phyloP scores from a whole-genome alignment of 2,329 filamentous ascomycete species.

The Aspergillus tamarii region DNA sequence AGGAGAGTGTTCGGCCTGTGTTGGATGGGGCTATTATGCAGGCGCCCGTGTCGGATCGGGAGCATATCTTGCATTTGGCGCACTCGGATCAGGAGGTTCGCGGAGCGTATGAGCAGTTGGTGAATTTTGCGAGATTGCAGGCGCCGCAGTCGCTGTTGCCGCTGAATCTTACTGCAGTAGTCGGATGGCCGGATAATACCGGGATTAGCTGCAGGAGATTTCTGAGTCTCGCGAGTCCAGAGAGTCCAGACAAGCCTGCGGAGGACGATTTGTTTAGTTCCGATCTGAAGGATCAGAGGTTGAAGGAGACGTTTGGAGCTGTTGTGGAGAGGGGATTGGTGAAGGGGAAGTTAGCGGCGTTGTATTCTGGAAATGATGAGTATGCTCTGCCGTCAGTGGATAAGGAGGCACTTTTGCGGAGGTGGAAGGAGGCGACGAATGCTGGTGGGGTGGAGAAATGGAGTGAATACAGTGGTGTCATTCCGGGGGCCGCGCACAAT shows the following conservation, averaged over 20 bases:
- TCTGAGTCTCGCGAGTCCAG: constrained; percentile 57
- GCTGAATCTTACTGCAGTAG: constrained; percentile 34
- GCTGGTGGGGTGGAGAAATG: constrained; percentile 44
- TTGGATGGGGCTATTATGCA: constrained; percentile 80
- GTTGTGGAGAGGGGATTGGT: constrained; percentile 42
- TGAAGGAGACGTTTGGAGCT: constrained; percentile 67
- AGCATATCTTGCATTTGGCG: constrained; percentile 54
- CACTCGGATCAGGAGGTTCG: constrained; percentile 24
- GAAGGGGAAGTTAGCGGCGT: constrained; percentile 44
- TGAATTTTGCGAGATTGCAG: constrained; percentile 37
- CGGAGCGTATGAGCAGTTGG: constrained; percentile 37
- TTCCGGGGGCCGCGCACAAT: constrained; percentile 54
- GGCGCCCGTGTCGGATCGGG: constrained; percentile 76
- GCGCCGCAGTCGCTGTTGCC: constrained; percentile 33
- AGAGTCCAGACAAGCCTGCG: constrained; percentile 60
- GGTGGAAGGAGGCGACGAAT: constrained; percentile 48
- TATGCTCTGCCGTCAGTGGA: constrained; percentile 49
- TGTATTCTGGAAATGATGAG: constrained; percentile 53
- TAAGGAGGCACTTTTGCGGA: constrained; percentile 46
- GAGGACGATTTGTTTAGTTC: constrained; percentile 90
- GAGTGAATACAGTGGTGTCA: constrained; percentile 54
- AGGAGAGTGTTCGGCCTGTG: constrained; percentile 48
- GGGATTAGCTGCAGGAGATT: constrained; percentile 62
- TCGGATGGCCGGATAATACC: constrained; percentile 37
- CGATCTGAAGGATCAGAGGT: constrained; percentile 64